phyloP scores from a whole-genome alignment of 169 alveolate genomes.

The Eimeria necatrix region DNA sequence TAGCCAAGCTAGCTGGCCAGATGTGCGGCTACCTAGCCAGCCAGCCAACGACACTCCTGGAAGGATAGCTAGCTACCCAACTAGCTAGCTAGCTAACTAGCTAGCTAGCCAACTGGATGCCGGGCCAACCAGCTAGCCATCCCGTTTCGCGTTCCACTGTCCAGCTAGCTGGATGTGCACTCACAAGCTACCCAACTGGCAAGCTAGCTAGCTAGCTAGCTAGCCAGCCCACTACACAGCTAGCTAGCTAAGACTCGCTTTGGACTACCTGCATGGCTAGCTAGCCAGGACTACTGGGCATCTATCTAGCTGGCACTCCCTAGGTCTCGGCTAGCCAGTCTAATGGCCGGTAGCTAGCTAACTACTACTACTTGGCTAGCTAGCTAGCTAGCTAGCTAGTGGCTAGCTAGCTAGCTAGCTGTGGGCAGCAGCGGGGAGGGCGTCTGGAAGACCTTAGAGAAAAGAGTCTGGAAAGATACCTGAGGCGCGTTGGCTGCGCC shows the following conservation, averaged over 20 bases:
- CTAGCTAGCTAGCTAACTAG: background rate
- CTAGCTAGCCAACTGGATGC: background rate
- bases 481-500: background rate
- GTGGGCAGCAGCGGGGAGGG: background rate
- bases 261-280: too few species aligned
- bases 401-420: slow-evolving; percentile 1
- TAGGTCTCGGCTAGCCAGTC: too few species aligned
- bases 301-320: too few species aligned
- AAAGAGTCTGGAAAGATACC: background rate
- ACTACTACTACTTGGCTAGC: background rate
- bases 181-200: background rate
- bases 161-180: background rate
- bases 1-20: too few species aligned
- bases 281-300: too few species aligned
- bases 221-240: background rate
- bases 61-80: too few species aligned
- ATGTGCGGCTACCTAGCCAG: too few species aligned
- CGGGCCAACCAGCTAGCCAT: background rate
- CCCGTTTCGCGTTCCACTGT: background rate
- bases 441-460: background rate
- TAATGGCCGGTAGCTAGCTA: background rate
- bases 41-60: too few species aligned
- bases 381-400: background rate
- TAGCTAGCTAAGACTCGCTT: background rate
- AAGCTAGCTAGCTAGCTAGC: background rate